Evolutionary conservation across 805 yeast species (phyloP).

Genomic region (Saccharomycopsis selenospora): DNA sequence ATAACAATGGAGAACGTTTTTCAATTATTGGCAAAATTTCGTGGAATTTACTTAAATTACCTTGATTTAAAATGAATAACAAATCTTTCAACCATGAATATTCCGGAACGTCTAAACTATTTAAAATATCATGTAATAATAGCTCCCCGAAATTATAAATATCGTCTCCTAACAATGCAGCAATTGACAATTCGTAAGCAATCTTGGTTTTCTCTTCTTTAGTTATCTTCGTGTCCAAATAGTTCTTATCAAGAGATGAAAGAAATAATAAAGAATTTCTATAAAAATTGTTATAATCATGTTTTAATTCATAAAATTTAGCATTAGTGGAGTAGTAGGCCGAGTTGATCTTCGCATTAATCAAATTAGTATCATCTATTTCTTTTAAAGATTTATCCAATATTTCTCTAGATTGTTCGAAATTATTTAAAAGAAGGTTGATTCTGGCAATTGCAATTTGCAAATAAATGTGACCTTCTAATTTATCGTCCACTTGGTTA

Average conservation of each 20-base stretch:
- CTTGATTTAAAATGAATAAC: slow-evolving; percentile 64
- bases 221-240: slow-evolving; percentile 35
- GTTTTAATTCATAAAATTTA: slow-evolving; percentile 62
- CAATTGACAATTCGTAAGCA: slow-evolving; percentile 71
- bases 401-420: slow-evolving; percentile 56
- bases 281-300: slow-evolving; percentile 77
- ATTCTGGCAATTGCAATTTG: slow-evolving; percentile 69
- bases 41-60: slow-evolving; percentile 66
- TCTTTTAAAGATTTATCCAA: slow-evolving; percentile 54
- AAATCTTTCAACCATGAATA: slow-evolving; percentile 68
- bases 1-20: slow-evolving; percentile 47
- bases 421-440: slow-evolving; percentile 47
- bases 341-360: slow-evolving; percentile 63
- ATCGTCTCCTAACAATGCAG: slow-evolving; percentile 85
- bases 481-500: slow-evolving; percentile 17
- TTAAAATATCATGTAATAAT: slow-evolving; percentile 77
- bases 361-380: slow-evolving; percentile 49
- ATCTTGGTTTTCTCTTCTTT: slow-evolving; percentile 37
- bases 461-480: slow-evolving; percentile 17
- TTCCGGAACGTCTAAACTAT: slow-evolving; percentile 40
- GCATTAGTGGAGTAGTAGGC: slow-evolving; percentile 78
- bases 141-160: slow-evolving; percentile 95
- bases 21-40: slow-evolving; percentile 34
- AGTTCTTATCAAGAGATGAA: slow-evolving; percentile 50
- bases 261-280: slow-evolving; percentile 74